Base-by-base conservation (phyloP, 2,329 filamentous ascomycete species). In the Fusarium sambucinum region DNA sequence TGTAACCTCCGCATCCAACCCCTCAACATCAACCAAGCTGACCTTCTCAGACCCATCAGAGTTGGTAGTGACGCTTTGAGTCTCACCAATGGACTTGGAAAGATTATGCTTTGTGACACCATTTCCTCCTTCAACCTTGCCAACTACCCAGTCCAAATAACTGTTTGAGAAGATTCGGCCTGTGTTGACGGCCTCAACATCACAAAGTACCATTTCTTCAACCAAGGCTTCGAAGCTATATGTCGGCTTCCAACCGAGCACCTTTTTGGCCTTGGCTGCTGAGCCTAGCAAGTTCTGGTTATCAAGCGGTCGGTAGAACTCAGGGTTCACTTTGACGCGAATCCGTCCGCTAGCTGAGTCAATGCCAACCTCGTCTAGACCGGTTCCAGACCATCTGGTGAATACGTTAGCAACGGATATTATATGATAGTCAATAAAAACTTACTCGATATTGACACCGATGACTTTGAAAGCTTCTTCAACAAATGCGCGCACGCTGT, bases 111-210 rank as follows among this genome's bases (percentile, higher is more conserved):
- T 44, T 10, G n/a, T 12, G 27, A 44, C 41, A 1, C 23, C 41
- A 44, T 44, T 44, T 17, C 41, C 23, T 6, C 25, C n/a, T 44
- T 25, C 41, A 2, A 11, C 17, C 8, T 52, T 32, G 12, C 23
- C 10, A 14, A 32, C 48, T 5, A 41, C 35, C 48, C 48, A 52
- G n/a, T 52, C 48, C 25, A 52, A 13, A 2, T 52, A 21, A 12
- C 23, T 52, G 27, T 52, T 52, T 5, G 48, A 52, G 48, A 52
- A 41, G 19, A 52, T 52, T 10, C 48, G 48, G 6, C 48, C 48
- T 1, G 37, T 52, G 3, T 52, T 41, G 14, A 52, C 48, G 10
- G 48, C 48, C 1, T 52, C 48, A 17, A 41, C 25, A 32, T 52
- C 48, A 14, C 37, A 32, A 8, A 52, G 48, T 1, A 52, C 48